Conservation (phyloP, 2,329 filamentous ascomycete genomes). For the Talaromyces sp. region DNA sequence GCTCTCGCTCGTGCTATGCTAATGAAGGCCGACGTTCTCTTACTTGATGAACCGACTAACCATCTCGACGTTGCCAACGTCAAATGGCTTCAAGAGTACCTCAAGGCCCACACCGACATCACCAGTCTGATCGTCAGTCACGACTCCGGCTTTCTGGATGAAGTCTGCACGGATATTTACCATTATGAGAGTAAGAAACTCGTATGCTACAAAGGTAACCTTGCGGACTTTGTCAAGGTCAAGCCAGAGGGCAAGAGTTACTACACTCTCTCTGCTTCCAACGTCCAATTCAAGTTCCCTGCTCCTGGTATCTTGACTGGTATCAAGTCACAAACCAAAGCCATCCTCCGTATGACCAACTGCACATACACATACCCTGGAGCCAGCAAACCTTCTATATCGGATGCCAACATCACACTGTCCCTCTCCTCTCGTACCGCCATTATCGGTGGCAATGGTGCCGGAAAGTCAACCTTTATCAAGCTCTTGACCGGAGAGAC, state of each 20-base stretch:
- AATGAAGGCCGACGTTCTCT: conserved; percentile 89
- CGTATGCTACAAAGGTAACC: conserved; percentile 50
- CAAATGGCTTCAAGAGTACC: conserved; percentile 90
- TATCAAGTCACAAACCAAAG: conserved; percentile 90
- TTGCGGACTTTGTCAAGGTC: conserved; percentile 70
- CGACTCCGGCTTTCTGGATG: conserved; percentile 96
- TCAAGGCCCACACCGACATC: conserved; percentile 93
- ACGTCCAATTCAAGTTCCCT: conserved; percentile 96
- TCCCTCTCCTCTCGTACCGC: conserved; percentile 87
- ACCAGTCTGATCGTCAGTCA: conserved; percentile 97
- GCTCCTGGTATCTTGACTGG: conserved; percentile 89
- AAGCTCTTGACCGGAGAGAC: conserved; percentile 93
- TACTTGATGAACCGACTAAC: conserved; percentile 98
- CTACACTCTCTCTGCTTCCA: conserved; percentile 86
- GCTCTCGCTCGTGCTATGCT: conserved; percentile 95
- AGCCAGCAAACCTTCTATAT: conserved; percentile 78
- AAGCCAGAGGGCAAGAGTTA: conserved; percentile 96
- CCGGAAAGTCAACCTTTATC: conserved; percentile 96
- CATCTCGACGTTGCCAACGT: conserved; percentile 96
- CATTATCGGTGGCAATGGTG: conserved; percentile 96
- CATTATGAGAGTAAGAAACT: conserved; percentile 99
- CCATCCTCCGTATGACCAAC: conserved; percentile 92
- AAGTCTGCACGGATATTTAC: conserved; percentile 97
- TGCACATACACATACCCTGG: conserved; percentile 93
- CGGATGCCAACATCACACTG: conserved; percentile 81